These are phyloP conservation scores for Rhodosporidiobolus sp. DNA, from an alignment of 768 basidiomycete genomes.

Conservation along the genomic window DNA sequence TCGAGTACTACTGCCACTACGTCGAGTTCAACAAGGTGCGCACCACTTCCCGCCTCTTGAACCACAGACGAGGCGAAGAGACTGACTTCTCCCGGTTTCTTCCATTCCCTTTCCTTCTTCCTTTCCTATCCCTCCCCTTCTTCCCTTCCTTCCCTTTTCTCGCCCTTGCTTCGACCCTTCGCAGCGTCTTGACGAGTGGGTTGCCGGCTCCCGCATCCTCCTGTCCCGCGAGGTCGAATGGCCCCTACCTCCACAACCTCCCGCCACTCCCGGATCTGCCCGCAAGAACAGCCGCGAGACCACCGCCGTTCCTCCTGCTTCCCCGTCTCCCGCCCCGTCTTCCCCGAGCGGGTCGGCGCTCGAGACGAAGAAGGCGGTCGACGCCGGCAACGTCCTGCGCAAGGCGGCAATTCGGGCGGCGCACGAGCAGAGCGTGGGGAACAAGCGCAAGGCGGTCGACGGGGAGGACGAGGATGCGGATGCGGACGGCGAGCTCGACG, in stretches of 20 bases:
- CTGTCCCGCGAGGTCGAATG: slow-evolving; percentile 84
- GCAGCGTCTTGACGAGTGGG: slow-evolving; percentile 90
- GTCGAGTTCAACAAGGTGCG: slow-evolving; percentile 87
- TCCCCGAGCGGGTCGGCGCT: slow-evolving; percentile 12
- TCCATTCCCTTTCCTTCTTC: no score
- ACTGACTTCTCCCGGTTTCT: no score
- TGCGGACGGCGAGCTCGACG: slow-evolving; percentile 28
- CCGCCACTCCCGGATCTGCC: slow-evolving; percentile 12
- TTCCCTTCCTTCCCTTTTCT: not conserved
- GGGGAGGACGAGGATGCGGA: slow-evolving; percentile 35
- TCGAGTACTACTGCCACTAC: slow-evolving; percentile 96
- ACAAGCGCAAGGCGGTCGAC: slow-evolving; percentile 42
- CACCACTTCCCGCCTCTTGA: not conserved
- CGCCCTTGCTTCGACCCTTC: not conserved
- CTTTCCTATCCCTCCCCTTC: not conserved
- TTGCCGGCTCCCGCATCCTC: slow-evolving; percentile 79
- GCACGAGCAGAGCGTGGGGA: slow-evolving; percentile 25
- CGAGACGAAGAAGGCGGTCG: slow-evolving; percentile 44
- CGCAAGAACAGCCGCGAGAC: slow-evolving; percentile 37
- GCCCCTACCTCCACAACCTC: slow-evolving; percentile 56
- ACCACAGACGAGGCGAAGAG: no score
- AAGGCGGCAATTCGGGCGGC: slow-evolving; percentile 52
- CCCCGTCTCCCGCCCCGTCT: not conserved
- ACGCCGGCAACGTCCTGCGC: slow-evolving; percentile 30
- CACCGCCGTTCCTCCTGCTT: slow-evolving; percentile 2